Conservation (phyloP, 176 grass and related monocot genomes). For the Saccharum spontaneum region DNA sequence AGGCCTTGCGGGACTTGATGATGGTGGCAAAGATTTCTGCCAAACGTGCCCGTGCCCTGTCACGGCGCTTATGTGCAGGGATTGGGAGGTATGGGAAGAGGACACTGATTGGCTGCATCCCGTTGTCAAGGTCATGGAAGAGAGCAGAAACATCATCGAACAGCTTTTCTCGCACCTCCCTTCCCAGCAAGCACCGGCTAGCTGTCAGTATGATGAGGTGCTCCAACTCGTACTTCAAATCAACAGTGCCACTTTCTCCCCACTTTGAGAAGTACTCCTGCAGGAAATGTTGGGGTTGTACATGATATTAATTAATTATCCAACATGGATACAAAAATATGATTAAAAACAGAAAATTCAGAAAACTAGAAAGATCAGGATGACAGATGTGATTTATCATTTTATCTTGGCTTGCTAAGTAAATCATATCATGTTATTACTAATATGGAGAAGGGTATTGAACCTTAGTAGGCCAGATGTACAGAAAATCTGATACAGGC, state of each 20-base stretch:
- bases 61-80: conserved; percentile 71
- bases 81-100: conserved; percentile 91
- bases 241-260: conserved; percentile 92
- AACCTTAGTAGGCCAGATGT: conserved; percentile 1
- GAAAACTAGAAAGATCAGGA: background rate
- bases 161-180: conserved; percentile 92
- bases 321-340: background rate
- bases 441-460: background rate
- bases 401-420: background rate
- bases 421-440: background rate
- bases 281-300: background rate
- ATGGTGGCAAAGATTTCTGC: conserved; percentile 85
- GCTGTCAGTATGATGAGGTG: conserved; percentile 98
- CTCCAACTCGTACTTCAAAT: conserved; percentile 92
- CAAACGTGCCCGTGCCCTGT: conserved; percentile 72
- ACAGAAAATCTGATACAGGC: background rate
- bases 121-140: conserved; percentile 96
- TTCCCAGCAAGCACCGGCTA: conserved; percentile 86
- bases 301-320: conserved; percentile 25
- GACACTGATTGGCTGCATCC: conserved; percentile 90
- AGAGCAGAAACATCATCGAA: conserved; percentile 97
- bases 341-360: background rate
- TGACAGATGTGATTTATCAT: background rate
- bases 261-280: conserved; percentile 98
- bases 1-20: conserved; percentile 86